Evolutionary conservation across 2,329 filamentous ascomycete species (phyloP), one percentile per base, ranked within the genome.

Genomic region (Paraphaeosphaeria minitans): DNA sequence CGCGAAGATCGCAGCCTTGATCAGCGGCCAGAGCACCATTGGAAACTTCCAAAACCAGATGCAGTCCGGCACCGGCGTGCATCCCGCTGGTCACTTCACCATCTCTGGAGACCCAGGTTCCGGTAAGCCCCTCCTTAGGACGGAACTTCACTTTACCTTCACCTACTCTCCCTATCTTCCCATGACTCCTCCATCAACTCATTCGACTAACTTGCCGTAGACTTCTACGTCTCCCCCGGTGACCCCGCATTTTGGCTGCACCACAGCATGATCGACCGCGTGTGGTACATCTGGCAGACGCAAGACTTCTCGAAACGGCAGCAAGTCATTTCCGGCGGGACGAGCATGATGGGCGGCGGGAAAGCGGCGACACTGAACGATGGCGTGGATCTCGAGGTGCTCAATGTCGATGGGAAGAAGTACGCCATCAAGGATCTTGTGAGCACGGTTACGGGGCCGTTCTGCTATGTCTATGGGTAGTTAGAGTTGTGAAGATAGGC

Each of bases 251-350:
- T 53, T 24, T 53, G 50, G 50, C 37, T 53, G 5, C 50, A 53
- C 37, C 50, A 53, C 74, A 71, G 74, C n/a, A 77, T 79, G 72
- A 78, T 84, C 37, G 82, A 84, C 62, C 75, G 80, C 6, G 67
- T 75, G 0, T 84, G 78, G 77, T 80, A 76, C 74, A 81, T 80
- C 50, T 84, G 82, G 82, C 81, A 84, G 67, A 79, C 76, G 45
- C 71, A 79, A 43, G 75, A 82, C 59, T 73, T 73, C 52, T 61
- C 67, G 45, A 72, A 74, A 21, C 72, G 81, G 6, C 74, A 76
- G 57, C 67, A 76, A 56, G 74, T 73, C 45, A 79, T 84, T 60
- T 72, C 72, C 2, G 71, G 71, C 16, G 81, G 81, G 4, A 82
- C 80, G 13, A 75, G 67, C 13, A 82, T 81, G 35, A 74, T 80